These are phyloP conservation scores for Penicillium sclerotiorum DNA, from an alignment of 2,329 filamentous ascomycete genomes.

Conservation along the genomic window DNA sequence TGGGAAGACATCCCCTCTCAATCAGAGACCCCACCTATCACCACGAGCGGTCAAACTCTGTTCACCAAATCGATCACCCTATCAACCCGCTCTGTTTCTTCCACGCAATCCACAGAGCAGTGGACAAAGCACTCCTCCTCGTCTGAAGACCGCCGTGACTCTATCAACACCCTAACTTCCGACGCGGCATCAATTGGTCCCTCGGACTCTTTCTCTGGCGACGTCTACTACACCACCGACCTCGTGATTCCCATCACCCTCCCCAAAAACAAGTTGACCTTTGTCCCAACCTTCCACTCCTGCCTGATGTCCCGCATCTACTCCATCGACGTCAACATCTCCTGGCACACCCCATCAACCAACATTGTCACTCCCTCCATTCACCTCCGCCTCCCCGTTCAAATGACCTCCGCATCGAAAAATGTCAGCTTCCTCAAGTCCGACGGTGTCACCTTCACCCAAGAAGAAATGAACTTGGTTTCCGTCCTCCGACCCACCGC, in stretches of 20 bases:
- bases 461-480: constrained; percentile 33
- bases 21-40: constrained; percentile 44
- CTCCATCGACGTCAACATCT: constrained; percentile 60
- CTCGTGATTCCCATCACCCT: constrained; percentile 66
- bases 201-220: constrained; percentile 40
- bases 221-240: constrained; percentile 61
- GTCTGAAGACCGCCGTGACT: constrained; percentile 33
- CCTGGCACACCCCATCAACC: constrained; percentile 54
- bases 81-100: constrained; percentile 58
- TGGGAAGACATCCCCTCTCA: constrained; percentile 54
- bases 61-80: constrained; percentile 58
- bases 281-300: constrained; percentile 70
- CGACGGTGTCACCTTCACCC: constrained; percentile 21
- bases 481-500: too few relatives aligned
- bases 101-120: constrained; percentile 60
- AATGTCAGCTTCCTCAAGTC: constrained; percentile 11
- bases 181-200: constrained; percentile 35
- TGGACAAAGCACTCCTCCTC: constrained; percentile 55
- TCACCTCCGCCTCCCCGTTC: constrained; percentile 47
- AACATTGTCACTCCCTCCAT: constrained; percentile 44
- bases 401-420: constrained; percentile 37
- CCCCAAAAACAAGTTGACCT: constrained; percentile 61
- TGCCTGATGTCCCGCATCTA: constrained; percentile 69
- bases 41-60: constrained; percentile 51
- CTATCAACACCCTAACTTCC: constrained; percentile 33